These are phyloP conservation scores for Primulina huaijiensis DNA, from an alignment of 257 asterid species.

Conservation along the genomic window DNA sequence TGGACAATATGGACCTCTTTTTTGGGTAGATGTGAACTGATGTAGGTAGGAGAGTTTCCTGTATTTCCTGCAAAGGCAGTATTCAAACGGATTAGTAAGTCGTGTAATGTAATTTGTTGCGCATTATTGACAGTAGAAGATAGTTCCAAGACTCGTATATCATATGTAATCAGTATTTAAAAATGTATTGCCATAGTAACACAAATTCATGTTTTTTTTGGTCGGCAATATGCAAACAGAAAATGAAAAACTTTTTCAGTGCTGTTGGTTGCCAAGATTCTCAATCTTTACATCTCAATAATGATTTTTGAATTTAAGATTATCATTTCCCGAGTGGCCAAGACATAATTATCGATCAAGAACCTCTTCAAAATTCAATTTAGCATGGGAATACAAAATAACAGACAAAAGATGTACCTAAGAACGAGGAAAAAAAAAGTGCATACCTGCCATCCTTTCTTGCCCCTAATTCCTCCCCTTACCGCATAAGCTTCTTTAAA, in stretches of 20 bases:
- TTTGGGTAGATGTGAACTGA: slow-evolving; percentile 66
- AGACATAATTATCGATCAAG: slow-evolving; percentile 5
- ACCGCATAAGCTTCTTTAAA: slow-evolving; percentile 90
- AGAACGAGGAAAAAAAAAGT: slow-evolving; percentile 2
- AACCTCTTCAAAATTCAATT: neutral
- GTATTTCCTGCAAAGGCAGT: slow-evolving; percentile 58
- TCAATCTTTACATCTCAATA: neutral
- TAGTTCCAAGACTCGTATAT: neutral
- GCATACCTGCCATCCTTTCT: slow-evolving; percentile 87
- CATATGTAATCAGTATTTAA: neutral
- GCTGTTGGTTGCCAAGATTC: slow-evolving; percentile 1
- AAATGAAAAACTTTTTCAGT: neutral
- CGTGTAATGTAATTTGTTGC: slow-evolving; percentile 13
- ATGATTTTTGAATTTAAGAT: neutral
- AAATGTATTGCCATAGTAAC: too few species aligned
- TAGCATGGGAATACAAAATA: neutral
- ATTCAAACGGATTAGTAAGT: slow-evolving; percentile 6
- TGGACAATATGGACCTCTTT: slow-evolving; percentile 40
- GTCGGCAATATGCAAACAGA: neutral
- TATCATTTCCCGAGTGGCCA: neutral
- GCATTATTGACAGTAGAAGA: neutral
- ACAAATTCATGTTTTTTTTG: neutral
- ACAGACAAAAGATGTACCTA: neutral
- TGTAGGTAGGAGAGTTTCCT: slow-evolving; percentile 78
- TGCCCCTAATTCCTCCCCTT: slow-evolving; percentile 88